Evolutionary conservation across 331 rosid species (phyloP), one percentile per base, ranked within the genome.

Genomic region (Arachis monticola): DNA sequence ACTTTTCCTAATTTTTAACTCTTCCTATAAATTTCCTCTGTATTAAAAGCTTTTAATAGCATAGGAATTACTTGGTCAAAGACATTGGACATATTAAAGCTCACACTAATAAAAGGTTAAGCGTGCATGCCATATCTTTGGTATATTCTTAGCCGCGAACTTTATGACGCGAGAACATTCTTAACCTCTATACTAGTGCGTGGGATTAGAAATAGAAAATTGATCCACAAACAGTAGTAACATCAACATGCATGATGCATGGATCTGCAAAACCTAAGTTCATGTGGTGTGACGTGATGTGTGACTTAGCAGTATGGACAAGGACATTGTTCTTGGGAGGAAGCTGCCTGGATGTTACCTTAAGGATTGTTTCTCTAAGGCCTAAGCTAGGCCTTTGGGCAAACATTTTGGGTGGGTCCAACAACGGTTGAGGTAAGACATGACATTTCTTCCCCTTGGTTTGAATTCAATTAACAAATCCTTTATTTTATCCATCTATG

Each of bases 291-390:
- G 83, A 74, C 66, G 76, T 74, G 72, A 62, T 52, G 51, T 7
- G 10, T 67, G 83, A 74, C 70, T 0, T 60, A 60, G 32, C 30
- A 70, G 45, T 45, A 38, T 38, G 78, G 57, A 78, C 46, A 68
- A 56, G 69, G 78, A 66, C 60, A 12, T 31, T 5, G 55, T 42
- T 68, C 35, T 45, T 64, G 14, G 42, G 70, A 35, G 79, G 85
- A 81, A 81, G 82, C 52, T 77, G 66, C 85, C 79, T 11, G 68
- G 85, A 77, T 77, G 82, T 52, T 81, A 77, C 85, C 81, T 81
- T 44, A 60, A 74, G 60, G 76, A 51, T 59, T 53, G 61, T 73
- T 38, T 3, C 4, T 38, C 41, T 38, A 17, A 17, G 22, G 22
- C 22, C 22, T 17, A 38, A 5, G 30, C 30, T 27, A 5, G 41